phyloP scores from a whole-genome alignment of 768 basidiomycete species.

The Lactarius pseudohatsudake region DNA sequence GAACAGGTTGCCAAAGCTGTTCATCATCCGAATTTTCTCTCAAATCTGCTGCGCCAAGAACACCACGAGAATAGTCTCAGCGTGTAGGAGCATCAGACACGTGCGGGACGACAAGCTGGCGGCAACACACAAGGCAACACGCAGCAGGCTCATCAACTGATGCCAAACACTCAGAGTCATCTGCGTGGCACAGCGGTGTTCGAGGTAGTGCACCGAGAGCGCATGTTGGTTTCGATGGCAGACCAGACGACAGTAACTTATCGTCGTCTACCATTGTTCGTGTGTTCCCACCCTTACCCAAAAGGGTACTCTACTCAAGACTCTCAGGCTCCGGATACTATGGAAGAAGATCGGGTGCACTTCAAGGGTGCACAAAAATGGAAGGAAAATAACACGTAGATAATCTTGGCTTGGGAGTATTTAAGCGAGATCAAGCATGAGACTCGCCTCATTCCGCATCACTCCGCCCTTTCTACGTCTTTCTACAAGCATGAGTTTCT shows the following conservation, averaged over 20 bases:
- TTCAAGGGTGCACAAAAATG: not conserved
- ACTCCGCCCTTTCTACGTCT: not conserved
- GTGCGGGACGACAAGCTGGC: not conserved
- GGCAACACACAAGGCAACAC: not conserved
- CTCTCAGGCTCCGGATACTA: not conserved
- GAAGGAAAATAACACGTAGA: not conserved
- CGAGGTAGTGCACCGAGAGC: not conserved
- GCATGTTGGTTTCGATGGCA: not conserved
- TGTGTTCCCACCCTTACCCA: not conserved
- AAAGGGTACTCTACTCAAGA: not conserved
- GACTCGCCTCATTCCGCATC: not conserved
- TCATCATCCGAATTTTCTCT: not conserved
- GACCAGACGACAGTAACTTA: not conserved
- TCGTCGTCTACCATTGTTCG: not conserved
- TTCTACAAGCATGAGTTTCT: slow-evolving; percentile 46
- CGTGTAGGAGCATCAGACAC: not conserved
- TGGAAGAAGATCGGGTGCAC: not conserved
- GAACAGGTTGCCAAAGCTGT: not conserved
- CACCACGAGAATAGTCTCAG: not conserved
- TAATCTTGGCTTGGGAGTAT: slow-evolving; percentile 4
- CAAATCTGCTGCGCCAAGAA: not conserved
- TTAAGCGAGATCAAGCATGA: not conserved
- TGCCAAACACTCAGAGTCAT: not conserved
- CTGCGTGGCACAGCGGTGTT: not conserved
- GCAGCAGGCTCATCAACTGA: not conserved